Evolutionary conservation across 208 protist species (phyloP), one percentile per base, ranked within the genome.

Genomic region (Trypanosoma caninum): DNA sequence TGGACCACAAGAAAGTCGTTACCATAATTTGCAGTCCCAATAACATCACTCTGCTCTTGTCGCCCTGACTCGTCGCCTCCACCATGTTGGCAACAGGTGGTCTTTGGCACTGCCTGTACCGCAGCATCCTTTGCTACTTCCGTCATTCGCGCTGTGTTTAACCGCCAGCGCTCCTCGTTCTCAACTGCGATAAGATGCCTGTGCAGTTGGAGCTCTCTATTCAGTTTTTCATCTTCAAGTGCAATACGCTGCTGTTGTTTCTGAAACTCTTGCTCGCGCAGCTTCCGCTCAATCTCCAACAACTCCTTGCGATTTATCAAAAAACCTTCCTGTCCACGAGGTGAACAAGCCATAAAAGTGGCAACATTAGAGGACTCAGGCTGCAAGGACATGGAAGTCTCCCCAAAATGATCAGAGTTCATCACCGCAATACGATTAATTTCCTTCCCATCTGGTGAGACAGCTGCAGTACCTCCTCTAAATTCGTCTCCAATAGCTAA

Each of bases 161-260:
- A 38, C 25, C 38, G 8, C 50, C 51, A 68, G 35, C 52, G 58
- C 28, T 45, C 40, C 46, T 72, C 66, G 9, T 14, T 55, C 16
- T 67, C 66, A 20, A 72, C 14, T 31, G 58, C 50, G 14, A 62
- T 2, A 35, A 70, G 48, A 20, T 46, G 40, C 31, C 33, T 42
- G 18, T 70, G 65, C 23, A 35, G 23, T 3, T 62, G 35, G 9
- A 57, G 20, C 18, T 59, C 42, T 10, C 38, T 22, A 16, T 14
- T 30, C 23, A 58, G 25, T 8, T 11, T 40, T 52, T 62, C 35
- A 13, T 59, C 65, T 7, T 62, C 54, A 22, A 45, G 13, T 10
- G n/a, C 11, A 47, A 62, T 40, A 16, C 33, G 31, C 27, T 62
- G 34, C 30, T 70, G 65, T 18, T 64, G 65, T 16, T 38, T 46